phyloP scores from a whole-genome alignment of 106 monocot genomes.

The Phalaenopsis equestris region DNA sequence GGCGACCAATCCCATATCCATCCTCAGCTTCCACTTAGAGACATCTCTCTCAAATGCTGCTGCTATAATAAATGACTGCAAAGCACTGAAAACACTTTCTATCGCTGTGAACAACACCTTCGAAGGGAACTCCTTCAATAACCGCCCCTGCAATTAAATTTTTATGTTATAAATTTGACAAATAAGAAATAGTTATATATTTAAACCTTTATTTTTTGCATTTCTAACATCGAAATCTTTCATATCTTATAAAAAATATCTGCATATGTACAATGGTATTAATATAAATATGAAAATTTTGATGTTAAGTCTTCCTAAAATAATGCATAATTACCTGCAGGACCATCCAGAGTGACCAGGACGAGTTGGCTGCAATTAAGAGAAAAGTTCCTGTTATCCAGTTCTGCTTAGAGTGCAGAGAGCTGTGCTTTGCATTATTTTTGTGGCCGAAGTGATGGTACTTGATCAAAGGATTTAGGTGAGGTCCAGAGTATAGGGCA shows the following conservation, averaged over 20 bases:
- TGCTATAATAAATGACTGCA: constrained; percentile 34
- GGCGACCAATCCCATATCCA: constrained; percentile 31
- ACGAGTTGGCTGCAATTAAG: constrained; percentile 14
- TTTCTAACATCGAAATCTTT: too few relatives aligned
- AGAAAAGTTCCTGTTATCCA: constrained; percentile 44
- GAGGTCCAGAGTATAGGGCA: constrained; percentile 40
- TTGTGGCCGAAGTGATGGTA: constrained; percentile 12
- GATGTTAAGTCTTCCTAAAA: not conserved
- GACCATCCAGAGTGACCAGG: constrained; percentile 16
- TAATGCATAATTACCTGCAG: not conserved
- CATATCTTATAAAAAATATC: too few relatives aligned
- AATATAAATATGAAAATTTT: too few relatives aligned
- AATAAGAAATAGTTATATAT: too few relatives aligned
- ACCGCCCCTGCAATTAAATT: constrained; percentile 21
- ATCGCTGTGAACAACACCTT: constrained; percentile 42
- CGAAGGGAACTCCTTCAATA: constrained; percentile 39
- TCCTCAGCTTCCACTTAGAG: constrained; percentile 30
- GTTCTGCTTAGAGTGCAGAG: not conserved
- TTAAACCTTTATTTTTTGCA: too few relatives aligned
- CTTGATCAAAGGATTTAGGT: constrained; percentile 18
- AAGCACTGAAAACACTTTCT: constrained; percentile 31
- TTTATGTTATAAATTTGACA: too few relatives aligned
- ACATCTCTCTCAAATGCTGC: constrained; percentile 33
- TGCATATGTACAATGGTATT: too few relatives aligned
- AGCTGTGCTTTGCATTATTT: not conserved